phyloP scores from a whole-genome alignment of 225 moss, liverwort and hornwort species.

The Sphagnum contortum region DNA sequence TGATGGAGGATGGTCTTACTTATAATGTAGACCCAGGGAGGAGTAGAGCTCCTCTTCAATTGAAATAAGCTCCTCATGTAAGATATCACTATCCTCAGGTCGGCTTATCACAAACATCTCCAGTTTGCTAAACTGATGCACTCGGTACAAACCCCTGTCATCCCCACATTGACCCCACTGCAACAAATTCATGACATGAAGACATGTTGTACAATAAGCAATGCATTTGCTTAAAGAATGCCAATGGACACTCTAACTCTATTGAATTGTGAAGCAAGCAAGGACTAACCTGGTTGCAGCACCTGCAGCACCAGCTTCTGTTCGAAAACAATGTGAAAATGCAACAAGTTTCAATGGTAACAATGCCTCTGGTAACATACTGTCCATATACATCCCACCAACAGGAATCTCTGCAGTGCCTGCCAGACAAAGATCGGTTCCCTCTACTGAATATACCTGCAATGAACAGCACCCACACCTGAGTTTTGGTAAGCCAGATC shows the following conservation, averaged over 20 bases:
- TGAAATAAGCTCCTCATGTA: conserved; percentile 89
- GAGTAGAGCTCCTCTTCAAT: conserved; percentile 84
- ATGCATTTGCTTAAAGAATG: no score
- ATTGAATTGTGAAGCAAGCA: no score
- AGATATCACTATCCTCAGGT: conserved; percentile 78
- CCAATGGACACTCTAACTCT: no score
- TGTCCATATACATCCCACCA: conserved; percentile 92
- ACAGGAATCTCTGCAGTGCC: conserved; percentile 96
- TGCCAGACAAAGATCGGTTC: conserved; percentile 91
- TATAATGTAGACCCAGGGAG: conserved; percentile 86
- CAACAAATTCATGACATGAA: conserved; percentile 60
- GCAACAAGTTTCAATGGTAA: conserved; percentile 87
- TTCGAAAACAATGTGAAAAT: conserved; percentile 95
- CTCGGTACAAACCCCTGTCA: conserved; percentile 99
- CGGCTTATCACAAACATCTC: conserved; percentile 92
- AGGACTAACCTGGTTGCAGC: conserved; percentile 64
- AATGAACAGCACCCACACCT: not conserved
- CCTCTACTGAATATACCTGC: conserved; percentile 97
- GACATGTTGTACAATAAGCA: not conserved
- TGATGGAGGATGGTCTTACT: conserved; percentile 28
- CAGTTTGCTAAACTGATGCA: conserved; percentile 99
- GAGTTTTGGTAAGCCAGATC: no score
- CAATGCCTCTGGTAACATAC: conserved; percentile 56
- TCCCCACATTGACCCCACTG: conserved; percentile 42
- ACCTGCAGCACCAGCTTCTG: conserved; percentile 99